Base-by-base conservation (phyloP, 1,284 basidiomycete genomes). In the Cutaneotrichosporon sp. region DNA sequence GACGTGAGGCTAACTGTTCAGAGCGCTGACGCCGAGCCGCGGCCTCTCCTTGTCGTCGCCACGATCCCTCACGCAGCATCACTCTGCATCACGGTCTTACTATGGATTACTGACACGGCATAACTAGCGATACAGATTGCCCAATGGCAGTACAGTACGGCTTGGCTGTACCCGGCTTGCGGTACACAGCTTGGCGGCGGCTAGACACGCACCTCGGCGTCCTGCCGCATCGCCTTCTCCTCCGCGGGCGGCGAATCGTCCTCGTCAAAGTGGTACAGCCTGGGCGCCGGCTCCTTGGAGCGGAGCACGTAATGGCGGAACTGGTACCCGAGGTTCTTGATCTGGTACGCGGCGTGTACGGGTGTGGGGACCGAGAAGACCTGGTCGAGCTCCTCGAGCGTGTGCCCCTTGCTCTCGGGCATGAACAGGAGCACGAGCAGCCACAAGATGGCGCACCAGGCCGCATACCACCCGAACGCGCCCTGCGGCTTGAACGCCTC, bases 401-500 rank as follows among this genome's bases (percentile, higher is more conserved):
- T 87, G 62, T 87, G 84, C 1, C 53, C 83, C 81, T 91, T 92
- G 24, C 91, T 93, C 81, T 92, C 90, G 42, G 89, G 89, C 8
- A 76, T 64, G 51, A 74, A 74, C 54, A 77, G 60, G 60, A 77
- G 73, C 58, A 76, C 73, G 29, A 79, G 60, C 43, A 74, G 42
- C 18, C 76, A 71, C 1, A 74, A 73, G 38, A 77, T 60, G 5
- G 73, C 54, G 38, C 59, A 60, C 55, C 55, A 55, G 13, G 51
- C 59, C 22, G 62, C 62, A 20, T 77, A 72, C 60, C 63, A 71
- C 9, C 46, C 63, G 46, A 60, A 69, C 63, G 55, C 67, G 38
- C 68, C 68, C 46, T 63, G 66, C 45, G 68, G 63, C 24, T 54
- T 56, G 60, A 72, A 66, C 24, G 68, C 66, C 11, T 80, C 80